These are phyloP conservation scores for Chaetomium cochliodes DNA, from an alignment of 495 filamentous ascomycete species.

Conservation along the genomic window DNA sequence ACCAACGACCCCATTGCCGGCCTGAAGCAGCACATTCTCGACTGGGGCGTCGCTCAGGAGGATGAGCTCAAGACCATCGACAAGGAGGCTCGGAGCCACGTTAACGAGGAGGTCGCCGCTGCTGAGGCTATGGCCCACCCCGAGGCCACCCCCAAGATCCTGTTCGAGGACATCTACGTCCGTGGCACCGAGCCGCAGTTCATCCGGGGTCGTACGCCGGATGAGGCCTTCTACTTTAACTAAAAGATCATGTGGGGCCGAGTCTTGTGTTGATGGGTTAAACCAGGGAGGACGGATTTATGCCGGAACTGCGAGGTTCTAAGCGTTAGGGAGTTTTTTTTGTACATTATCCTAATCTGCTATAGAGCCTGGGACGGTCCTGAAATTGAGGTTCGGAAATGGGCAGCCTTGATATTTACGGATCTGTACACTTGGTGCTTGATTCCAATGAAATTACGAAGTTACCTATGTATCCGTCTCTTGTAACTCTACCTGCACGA, in stretches of 20 bases:
- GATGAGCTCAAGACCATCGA: constrained; percentile 97
- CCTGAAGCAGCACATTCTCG: constrained; percentile 94
- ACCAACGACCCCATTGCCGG: constrained; percentile 98
- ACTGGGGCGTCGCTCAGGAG: constrained; percentile 88
- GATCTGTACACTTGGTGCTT: constrained; percentile 1
- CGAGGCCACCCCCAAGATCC: constrained; percentile 69
- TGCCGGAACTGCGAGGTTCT: constrained; percentile 13
- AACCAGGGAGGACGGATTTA: constrained; percentile 1
- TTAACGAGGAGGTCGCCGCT: constrained; percentile 86
- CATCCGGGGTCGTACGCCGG: constrained; percentile 82
- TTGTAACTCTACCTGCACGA: too few relatives aligned
- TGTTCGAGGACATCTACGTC: constrained; percentile 98
- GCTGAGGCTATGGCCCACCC: constrained; percentile 84
- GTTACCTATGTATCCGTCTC: too few relatives aligned
- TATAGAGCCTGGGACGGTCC: constrained; percentile 27
- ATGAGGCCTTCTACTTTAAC: constrained; percentile 87
- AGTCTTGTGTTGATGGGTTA: constrained; percentile 4
- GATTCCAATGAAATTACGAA: neutral
- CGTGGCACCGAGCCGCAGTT: constrained; percentile 84
- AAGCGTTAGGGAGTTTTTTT: constrained; percentile 20
- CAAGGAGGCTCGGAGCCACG: constrained; percentile 78
- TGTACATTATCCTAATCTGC: constrained; percentile 32
- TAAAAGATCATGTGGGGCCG: constrained; percentile 5
- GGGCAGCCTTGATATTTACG: constrained; percentile 14
- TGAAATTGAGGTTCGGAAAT: constrained; percentile 27